Evolutionary conservation across 768 basidiomycete species (phyloP).

Genomic region (Pulveroboletus sp.): DNA sequence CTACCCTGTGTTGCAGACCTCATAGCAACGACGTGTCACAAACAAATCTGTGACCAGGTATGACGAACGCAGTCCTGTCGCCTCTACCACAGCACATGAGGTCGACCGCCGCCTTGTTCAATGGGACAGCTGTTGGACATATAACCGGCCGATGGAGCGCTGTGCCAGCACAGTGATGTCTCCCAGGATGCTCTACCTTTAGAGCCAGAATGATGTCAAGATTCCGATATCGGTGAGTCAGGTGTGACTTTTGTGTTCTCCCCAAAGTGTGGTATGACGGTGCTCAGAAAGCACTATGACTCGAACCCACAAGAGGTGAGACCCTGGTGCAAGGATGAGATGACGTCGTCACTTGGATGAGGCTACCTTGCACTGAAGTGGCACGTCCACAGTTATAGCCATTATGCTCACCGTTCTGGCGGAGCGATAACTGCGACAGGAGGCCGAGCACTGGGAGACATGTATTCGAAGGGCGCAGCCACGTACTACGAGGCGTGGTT

Average conservation of each 20-base stretch:
- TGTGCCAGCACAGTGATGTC: background rate
- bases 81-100: background rate
- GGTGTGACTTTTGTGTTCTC: background rate
- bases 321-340: background rate
- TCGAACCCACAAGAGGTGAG: background rate
- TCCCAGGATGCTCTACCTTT: background rate
- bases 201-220: background rate
- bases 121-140: background rate
- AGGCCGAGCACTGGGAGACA: background rate
- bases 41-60: background rate
- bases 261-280: background rate
- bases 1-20: background rate
- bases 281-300: background rate
- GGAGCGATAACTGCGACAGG: background rate
- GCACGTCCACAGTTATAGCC: background rate
- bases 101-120: background rate
- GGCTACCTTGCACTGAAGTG: too few species aligned
- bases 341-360: background rate
- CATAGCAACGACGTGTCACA: background rate
- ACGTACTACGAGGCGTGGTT: too few species aligned
- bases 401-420: background rate
- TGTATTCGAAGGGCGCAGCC: background rate
- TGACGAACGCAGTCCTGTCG: too few species aligned
- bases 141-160: background rate
- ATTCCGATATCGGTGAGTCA: background rate